phyloP scores from a whole-genome alignment of 768 basidiomycete genomes.

The Lactarius quietus region DNA sequence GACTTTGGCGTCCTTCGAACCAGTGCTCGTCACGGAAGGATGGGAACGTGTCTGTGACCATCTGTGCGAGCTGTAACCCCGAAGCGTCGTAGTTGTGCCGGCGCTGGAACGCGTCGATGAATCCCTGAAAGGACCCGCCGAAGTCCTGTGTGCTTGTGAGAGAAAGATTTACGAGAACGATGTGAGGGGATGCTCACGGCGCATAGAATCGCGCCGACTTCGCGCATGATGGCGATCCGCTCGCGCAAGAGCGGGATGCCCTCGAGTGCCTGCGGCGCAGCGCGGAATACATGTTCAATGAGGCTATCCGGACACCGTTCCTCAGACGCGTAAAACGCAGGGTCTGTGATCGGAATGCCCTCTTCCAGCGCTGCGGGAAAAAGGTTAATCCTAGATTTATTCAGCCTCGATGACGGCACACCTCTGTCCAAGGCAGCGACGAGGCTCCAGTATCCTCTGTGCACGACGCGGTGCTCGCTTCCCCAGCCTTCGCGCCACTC shows the following conservation, averaged over 20 bases:
- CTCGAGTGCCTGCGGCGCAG: constrained; percentile 55
- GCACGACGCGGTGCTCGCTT: constrained; percentile 45
- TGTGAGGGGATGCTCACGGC: constrained; percentile 43
- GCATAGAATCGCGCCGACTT: constrained; percentile 70
- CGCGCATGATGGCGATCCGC: constrained; percentile 72
- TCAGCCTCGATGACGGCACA: constrained; percentile 31
- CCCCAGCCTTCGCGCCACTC: constrained; percentile 73
- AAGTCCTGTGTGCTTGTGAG: constrained; percentile 11
- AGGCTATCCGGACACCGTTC: constrained; percentile 65
- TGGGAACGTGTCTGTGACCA: constrained; percentile 27
- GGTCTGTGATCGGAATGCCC: constrained; percentile 73
- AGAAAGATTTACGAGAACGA: background rate
- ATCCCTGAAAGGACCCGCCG: constrained; percentile 24
- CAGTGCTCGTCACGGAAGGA: constrained; percentile 27
- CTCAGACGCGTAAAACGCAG: constrained; percentile 72
- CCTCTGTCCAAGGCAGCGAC: constrained; percentile 83
- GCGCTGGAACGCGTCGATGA: constrained; percentile 23
- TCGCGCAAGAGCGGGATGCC: constrained; percentile 65
- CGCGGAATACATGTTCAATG: constrained; percentile 66
- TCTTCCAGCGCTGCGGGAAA: constrained; percentile 70
- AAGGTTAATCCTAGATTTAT: background rate
- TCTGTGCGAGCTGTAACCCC: constrained; percentile 25
- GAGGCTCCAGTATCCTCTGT: constrained; percentile 86
- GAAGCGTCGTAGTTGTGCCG: constrained; percentile 19
- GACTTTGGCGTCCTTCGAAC: constrained; percentile 47